phyloP scores from a whole-genome alignment of 139 green algal genomes.

The Yamagishiella unicocca region DNA sequence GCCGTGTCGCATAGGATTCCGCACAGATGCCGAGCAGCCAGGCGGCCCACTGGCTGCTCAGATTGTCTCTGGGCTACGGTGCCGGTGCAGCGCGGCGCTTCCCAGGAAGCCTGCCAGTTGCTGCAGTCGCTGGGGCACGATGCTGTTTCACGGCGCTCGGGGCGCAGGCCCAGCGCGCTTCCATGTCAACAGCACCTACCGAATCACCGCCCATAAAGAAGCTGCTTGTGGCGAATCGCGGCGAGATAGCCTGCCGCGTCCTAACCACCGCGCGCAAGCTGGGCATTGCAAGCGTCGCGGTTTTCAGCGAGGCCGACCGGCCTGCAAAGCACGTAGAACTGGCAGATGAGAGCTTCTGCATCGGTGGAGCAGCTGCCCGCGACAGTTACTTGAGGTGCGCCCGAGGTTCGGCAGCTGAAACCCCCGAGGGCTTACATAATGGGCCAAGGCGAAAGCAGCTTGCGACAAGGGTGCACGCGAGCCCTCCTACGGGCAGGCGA shows the following conservation, averaged over 20 bases:
- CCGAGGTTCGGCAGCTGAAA: too few relatives aligned
- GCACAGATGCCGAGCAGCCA: background rate
- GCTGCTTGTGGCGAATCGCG: conserved; percentile 90
- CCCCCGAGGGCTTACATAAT: too few relatives aligned
- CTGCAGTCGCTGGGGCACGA: background rate
- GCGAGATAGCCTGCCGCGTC: conserved; percentile 93
- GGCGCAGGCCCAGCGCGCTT: background rate
- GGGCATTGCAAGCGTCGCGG: conserved; percentile 82
- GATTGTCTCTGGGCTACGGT: background rate
- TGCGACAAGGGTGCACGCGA: too few relatives aligned
- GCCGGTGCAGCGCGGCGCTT: background rate
- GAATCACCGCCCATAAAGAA: conserved; percentile 56
- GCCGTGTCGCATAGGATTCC: background rate
- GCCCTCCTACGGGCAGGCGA: too few relatives aligned
- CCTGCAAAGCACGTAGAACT: conserved; percentile 68
- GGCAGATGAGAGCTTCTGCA: conserved; percentile 86
- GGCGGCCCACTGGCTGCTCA: conserved; percentile 15
- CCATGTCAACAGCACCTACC: background rate
- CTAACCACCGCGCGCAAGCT: conserved; percentile 57
- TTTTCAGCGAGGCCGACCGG: conserved; percentile 85
- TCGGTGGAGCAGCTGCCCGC: conserved; percentile 76
- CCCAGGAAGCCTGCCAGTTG: background rate
- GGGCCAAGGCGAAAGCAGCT: too few relatives aligned
- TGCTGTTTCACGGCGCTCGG: background rate
- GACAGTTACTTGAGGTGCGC: conserved; percentile 84